Base-by-base conservation (phyloP, 2,329 filamentous ascomycete genomes). In the Macroventuria anomochaeta region DNA sequence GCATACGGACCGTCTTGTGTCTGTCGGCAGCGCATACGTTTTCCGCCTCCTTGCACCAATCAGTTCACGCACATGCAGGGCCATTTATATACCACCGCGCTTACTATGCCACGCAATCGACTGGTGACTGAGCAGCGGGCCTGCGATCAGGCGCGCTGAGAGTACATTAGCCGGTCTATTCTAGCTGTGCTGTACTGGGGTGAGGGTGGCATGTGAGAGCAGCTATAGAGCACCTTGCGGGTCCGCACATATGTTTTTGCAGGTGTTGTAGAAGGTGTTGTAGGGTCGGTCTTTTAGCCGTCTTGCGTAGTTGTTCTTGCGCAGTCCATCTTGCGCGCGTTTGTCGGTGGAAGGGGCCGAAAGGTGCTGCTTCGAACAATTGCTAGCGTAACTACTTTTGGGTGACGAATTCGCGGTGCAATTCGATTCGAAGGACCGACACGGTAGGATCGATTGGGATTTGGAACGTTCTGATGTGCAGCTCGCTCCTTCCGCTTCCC, bases 401-500 rank as follows among this genome's bases (percentile, higher is more conserved):
- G 18, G 31, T 21, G 25, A 37, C 38, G 25, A 15, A 18, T 13
- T 42, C 36, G 29, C 29, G 26, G 21, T 33, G 7, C 15, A 37
- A 15, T 28, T 33, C 25, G 46, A 28, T 41, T 18, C 29, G 5
- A 48, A 33, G 28, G 18, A 20, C 6, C 28, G 37, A 26, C 8
- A 20, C 15, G 40, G 41, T 34, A 46, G 48, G 48, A 46, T 52
- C 48, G 34, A 39, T 41, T 29, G 37, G 20, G 48, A 34, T 38
- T 26, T n/a, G 17, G 40, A 33, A 12, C 38, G n/a, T 39, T 18
- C 38, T 44, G 40, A 51, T 51, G 48, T 43, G 48, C 48, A 42
- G 23, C 42, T 31, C 36, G 50, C 31, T 53, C 42, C 50, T 53
- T 47, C 38, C 43, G 37, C 43, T 38, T 53, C 50, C 36, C 31